A percentile compares a stretch with the other conserved stretches of the same genome.
Evolutionary conservation across 495 filamentous ascomycete species (phyloP).

Genomic region (Tuber microsphaerosporum): DNA sequence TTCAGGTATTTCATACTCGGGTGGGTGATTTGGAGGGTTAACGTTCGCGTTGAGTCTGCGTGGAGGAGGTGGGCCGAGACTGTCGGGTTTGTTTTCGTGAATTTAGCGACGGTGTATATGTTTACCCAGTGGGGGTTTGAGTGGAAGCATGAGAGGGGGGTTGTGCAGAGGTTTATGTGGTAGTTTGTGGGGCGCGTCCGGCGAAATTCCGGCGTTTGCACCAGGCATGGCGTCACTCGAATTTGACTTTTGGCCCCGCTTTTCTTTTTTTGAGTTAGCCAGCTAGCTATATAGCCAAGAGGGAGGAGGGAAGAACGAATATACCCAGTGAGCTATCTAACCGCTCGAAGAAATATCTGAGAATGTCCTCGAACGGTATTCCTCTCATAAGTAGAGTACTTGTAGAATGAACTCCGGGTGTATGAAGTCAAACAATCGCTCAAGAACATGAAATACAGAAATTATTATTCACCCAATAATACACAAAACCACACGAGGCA

Average conservation of each 20-base stretch:
- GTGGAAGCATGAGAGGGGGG: conserved; percentile 73
- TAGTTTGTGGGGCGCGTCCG: conserved; percentile 40
- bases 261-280: neutral
- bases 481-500: neutral
- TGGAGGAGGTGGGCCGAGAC: conserved; percentile 63
- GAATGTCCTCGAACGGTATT: neutral
- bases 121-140: conserved; percentile 73
- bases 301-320: neutral
- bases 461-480: neutral
- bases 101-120: conserved; percentile 66
- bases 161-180: conserved; percentile 91
- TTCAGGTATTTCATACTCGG: conserved; percentile 91
- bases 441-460: neutral
- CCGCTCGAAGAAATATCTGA: neutral
- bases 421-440: neutral
- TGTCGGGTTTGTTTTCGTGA: conserved; percentile 66
- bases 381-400: neutral
- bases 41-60: conserved; percentile 47
- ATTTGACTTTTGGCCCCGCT: neutral
- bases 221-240: neutral
- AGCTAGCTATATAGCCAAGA: neutral
- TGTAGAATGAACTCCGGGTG: neutral
- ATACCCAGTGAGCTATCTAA: neutral
- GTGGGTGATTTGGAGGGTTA: conserved; percentile 87
- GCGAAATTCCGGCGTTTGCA: neutral